phyloP scores from a whole-genome alignment of 1,284 basidiomycete species.

The Retiboletus flavoniger region DNA sequence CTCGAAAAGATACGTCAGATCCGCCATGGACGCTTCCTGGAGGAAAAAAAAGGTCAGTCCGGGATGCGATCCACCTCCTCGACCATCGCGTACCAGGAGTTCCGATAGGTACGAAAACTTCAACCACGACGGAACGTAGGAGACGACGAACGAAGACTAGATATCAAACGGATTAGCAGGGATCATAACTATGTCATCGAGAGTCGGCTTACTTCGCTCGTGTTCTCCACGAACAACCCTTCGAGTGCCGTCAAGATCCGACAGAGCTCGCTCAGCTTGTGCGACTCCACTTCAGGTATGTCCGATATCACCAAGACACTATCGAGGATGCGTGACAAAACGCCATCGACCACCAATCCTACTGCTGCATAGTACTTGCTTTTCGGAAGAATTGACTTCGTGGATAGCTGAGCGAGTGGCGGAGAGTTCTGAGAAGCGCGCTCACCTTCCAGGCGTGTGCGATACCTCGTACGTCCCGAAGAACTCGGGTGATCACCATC shows the following conservation, averaged over 20 bases:
- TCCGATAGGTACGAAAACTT: slow-evolving; percentile 93
- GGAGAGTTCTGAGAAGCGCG: not conserved
- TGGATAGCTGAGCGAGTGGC: slow-evolving; percentile 9
- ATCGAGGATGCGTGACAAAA: slow-evolving; percentile 66
- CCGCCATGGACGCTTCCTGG: slow-evolving; percentile 89
- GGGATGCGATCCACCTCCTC: not conserved
- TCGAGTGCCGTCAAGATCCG: slow-evolving; percentile 78
- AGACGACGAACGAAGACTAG: slow-evolving; percentile 68
- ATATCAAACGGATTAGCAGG: slow-evolving; percentile 7
- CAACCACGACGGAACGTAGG: slow-evolving; percentile 88
- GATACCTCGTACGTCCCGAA: slow-evolving; percentile 65
- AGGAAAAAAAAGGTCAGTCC: slow-evolving; percentile 12
- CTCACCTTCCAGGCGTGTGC: slow-evolving; percentile 75
- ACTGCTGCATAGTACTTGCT: slow-evolving; percentile 68
- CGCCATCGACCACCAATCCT: slow-evolving; percentile 74
- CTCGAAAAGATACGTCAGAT: slow-evolving; percentile 92
- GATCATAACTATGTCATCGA: not conserved
- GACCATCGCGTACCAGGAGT: slow-evolving; percentile 62
- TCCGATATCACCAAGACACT: slow-evolving; percentile 82
- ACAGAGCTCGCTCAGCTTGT: slow-evolving; percentile 79
- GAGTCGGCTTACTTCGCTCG: slow-evolving; percentile 47
- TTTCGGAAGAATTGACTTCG: slow-evolving; percentile 56
- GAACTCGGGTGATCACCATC: slow-evolving; percentile 62
- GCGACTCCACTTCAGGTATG: slow-evolving; percentile 90
- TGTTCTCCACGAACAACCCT: slow-evolving; percentile 71